Conservation (phyloP, 2,329 filamentous ascomycete species). For the Raffaelea arxii region DNA sequence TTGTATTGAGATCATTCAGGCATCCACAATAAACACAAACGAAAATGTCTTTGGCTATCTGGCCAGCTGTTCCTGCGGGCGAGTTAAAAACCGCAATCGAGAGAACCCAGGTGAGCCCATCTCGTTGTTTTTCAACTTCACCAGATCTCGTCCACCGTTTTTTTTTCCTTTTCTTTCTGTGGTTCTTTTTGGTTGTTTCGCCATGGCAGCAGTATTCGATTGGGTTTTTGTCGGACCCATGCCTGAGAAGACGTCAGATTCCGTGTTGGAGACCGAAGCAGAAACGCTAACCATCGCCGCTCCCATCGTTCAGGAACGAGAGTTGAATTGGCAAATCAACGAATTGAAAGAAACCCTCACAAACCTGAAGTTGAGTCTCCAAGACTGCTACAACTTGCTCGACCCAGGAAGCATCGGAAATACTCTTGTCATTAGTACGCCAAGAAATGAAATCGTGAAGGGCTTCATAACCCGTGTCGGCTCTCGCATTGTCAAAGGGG, state of each 20-base stretch:
- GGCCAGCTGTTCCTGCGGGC: constrained; percentile 41
- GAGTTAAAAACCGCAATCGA: constrained; percentile 41
- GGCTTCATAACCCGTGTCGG: constrained; percentile 86
- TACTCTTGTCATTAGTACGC: constrained; percentile 81
- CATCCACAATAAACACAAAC: too few relatives aligned
- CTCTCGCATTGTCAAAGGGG: constrained; percentile 83
- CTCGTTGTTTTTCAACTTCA: not conserved
- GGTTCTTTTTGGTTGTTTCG: not conserved
- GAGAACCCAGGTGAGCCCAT: constrained; percentile 37
- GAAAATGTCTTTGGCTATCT: constrained; percentile 54
- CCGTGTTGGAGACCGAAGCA: not conserved
- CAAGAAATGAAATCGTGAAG: constrained; percentile 82
- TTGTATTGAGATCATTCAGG: not conserved
- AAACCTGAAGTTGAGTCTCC: constrained; percentile 55
- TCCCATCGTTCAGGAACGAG: constrained; percentile 31
- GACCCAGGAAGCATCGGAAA: constrained; percentile 76
- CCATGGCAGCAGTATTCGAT: not conserved
- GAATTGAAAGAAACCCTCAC: constrained; percentile 38
- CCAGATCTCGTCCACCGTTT: not conserved
- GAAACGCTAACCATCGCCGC: constrained; percentile 16
- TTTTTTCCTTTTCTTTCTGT: not conserved
- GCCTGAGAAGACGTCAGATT: not conserved
- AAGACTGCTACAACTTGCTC: constrained; percentile 82
- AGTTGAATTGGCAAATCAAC: constrained; percentile 44
- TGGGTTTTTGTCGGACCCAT: constrained; percentile 6